Evolutionary conservation across 768 basidiomycete species (phyloP).

Genomic region (Mycena leptocephala): DNA sequence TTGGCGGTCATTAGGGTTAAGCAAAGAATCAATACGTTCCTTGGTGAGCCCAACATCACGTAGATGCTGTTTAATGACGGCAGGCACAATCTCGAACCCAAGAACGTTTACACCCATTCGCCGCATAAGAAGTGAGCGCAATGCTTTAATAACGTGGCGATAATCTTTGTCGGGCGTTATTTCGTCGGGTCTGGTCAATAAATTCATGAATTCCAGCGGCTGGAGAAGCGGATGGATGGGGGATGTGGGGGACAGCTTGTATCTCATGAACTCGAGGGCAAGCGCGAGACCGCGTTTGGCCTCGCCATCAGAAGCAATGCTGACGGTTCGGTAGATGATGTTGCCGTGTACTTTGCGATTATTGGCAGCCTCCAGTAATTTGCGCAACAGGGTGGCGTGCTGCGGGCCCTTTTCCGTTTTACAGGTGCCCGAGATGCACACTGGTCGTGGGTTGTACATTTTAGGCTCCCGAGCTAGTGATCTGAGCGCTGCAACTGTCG

Average conservation of each 20-base stretch:
- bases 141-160: neutral
- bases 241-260: neutral
- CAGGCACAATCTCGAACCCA: neutral
- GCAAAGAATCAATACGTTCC: constrained; percentile 24
- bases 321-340: constrained; percentile 7
- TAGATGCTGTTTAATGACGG: constrained; percentile 9
- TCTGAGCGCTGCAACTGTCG: neutral
- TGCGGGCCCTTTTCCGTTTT: neutral
- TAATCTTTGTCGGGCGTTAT: constrained; percentile 24
- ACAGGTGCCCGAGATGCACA: constrained; percentile 7
- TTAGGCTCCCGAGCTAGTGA: neutral
- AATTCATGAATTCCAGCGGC: constrained; percentile 10
- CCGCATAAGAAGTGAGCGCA: constrained; percentile 1
- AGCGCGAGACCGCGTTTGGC: constrained; percentile 6
- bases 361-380: neutral
- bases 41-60: neutral
- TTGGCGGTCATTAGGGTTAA: constrained; percentile 52
- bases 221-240: neutral
- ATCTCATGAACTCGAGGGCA: constrained; percentile 1
- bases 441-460: neutral
- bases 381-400: neutral
- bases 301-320: constrained; percentile 9
- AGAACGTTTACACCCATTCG: neutral
- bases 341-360: neutral
- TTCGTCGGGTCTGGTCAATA: neutral